phyloP scores from a whole-genome alignment of 352 stramenopile genomes.

The Chrysophaeum taylorii region DNA sequence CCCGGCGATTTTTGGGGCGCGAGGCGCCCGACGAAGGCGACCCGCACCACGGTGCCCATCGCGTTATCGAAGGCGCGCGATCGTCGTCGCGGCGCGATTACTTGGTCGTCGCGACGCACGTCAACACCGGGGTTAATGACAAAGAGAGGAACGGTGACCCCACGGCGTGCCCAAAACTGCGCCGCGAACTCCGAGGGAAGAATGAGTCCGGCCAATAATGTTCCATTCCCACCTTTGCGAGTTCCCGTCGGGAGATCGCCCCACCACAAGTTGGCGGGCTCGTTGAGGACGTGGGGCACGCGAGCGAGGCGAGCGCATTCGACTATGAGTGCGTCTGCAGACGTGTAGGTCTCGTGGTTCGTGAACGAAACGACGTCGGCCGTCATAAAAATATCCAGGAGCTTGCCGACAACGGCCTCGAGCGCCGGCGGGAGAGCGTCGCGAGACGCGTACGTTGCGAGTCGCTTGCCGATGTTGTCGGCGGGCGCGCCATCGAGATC shows the following conservation, averaged over 20 bases:
- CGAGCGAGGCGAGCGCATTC: background rate
- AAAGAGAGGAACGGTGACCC: background rate
- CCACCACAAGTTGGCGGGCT: conserved; percentile 4
- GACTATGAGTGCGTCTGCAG: background rate
- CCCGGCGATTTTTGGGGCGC: conserved; percentile 2
- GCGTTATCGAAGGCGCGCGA: too few species aligned
- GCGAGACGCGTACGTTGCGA: background rate
- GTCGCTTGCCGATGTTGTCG: background rate
- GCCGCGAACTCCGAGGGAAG: background rate
- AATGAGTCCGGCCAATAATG: too few species aligned
- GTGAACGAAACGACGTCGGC: background rate
- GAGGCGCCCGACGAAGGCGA: background rate
- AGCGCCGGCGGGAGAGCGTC: background rate
- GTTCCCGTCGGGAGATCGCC: background rate
- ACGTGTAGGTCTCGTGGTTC: background rate
- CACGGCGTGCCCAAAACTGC: background rate
- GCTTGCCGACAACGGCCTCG: background rate
- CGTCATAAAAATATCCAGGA: background rate
- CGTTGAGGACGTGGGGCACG: background rate
- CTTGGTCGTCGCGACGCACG: too few species aligned
- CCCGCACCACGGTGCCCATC: too few species aligned
- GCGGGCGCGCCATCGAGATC: background rate
- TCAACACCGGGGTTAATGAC: background rate
- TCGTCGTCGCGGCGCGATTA: too few species aligned
- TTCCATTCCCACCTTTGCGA: too few species aligned